phyloP scores from a whole-genome alignment of 2,329 filamentous ascomycete species.

The Diaporthe ampelina region DNA sequence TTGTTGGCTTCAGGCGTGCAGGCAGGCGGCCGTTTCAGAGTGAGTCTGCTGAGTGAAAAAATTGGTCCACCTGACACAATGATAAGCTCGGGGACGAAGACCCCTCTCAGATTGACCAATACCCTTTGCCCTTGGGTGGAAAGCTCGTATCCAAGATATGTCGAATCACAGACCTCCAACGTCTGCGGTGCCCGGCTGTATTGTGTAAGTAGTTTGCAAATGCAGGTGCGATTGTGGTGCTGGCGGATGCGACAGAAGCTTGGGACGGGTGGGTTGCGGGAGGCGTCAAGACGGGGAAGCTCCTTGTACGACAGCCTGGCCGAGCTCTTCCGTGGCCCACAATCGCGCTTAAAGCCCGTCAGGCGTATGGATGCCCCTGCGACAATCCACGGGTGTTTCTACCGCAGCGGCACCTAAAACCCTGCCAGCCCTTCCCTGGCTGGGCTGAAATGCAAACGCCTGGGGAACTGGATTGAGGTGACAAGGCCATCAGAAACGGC shows the following conservation, averaged over 20 bases:
- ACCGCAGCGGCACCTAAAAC: background rate
- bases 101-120: slow-evolving; percentile 17
- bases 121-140: background rate
- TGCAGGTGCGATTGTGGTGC: background rate
- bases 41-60: slow-evolving; percentile 26
- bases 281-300: background rate
- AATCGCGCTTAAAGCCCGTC: background rate
- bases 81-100: background rate
- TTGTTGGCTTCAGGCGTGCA: background rate
- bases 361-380: background rate
- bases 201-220: background rate
- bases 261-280: background rate
- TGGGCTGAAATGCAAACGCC: too few relatives aligned
- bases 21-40: slow-evolving; percentile 12
- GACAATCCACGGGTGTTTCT: background rate
- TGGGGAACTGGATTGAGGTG: too few relatives aligned
- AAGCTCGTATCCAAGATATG: slow-evolving; percentile 1
- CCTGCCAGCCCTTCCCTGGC: background rate
- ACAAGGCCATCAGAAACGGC: background rate
- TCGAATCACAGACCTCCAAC: background rate
- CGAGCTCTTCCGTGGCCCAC: background rate
- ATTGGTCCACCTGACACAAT: slow-evolving; percentile 20
- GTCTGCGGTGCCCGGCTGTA: too few relatives aligned
- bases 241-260: background rate
- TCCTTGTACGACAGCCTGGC: slow-evolving; percentile 4